Percentiles rank a stretch among this genome's conserved stretches.
Evolutionary conservation across 1,139 yeast species (phyloP).

Genomic region (Blastobotrys persicus): DNA sequence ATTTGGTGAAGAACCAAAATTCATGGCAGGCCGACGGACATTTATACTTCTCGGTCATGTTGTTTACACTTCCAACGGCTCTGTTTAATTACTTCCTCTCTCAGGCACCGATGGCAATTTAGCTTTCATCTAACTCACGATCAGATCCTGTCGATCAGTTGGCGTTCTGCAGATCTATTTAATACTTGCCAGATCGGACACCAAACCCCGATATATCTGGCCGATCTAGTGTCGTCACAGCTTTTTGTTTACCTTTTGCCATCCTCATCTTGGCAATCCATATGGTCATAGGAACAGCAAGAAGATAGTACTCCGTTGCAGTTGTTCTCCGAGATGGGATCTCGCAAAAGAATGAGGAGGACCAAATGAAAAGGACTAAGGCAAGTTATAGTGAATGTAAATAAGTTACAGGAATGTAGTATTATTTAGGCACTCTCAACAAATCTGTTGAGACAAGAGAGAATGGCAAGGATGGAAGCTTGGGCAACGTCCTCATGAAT

Average conservation of each 20-base stretch:
- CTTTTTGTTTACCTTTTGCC: neutral
- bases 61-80: neutral
- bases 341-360: too few species aligned
- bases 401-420: neutral
- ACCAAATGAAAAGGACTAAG: neutral
- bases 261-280: too few species aligned
- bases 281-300: too few species aligned
- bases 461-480: conserved; percentile 78
- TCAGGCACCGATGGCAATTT: neutral
- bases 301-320: too few species aligned
- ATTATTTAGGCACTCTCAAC: conserved; percentile 14
- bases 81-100: conserved; percentile 2
- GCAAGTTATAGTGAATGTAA: neutral
- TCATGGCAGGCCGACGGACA: too few species aligned
- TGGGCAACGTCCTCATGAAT: conserved; percentile 89
- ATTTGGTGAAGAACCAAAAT: conserved; percentile 7
- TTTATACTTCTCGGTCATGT: neutral
- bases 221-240: too few species aligned
- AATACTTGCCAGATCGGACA: neutral
- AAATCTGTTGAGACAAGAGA: conserved; percentile 61
- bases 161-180: neutral
- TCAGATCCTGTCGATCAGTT: neutral
- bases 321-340: too few species aligned
- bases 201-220: neutral
- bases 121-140: neutral